Percentiles rank a stretch among this genome's conserved stretches.
Evolutionary conservation across 495 filamentous ascomycete species (phyloP).

Genomic region (Aspergillus nanangensis): DNA sequence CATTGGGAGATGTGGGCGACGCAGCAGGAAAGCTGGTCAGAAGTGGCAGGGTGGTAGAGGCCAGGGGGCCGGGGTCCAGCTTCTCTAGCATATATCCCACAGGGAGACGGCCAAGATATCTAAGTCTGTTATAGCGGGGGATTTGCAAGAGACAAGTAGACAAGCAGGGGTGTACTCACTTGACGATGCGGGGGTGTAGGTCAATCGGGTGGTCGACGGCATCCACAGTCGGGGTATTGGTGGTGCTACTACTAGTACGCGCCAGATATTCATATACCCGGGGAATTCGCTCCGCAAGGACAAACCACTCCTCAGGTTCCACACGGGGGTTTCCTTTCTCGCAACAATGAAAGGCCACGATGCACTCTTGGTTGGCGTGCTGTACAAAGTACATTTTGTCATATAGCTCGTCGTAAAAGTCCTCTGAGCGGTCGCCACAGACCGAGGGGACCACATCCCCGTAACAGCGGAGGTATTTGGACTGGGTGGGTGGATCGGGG

Average conservation of each 20-base stretch:
- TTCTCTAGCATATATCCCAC: constrained; percentile 4
- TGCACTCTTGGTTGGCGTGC: constrained; percentile 1
- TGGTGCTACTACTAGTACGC: no score
- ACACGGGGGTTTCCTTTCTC: background rate
- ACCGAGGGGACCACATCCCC: constrained; percentile 1
- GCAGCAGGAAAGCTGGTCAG: background rate
- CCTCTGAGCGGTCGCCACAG: background rate
- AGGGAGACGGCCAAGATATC: constrained; percentile 1
- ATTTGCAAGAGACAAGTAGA: background rate
- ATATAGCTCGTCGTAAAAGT: constrained; percentile 1
- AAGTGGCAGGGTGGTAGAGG: background rate
- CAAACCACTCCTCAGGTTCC: constrained; percentile 3
- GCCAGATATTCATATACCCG: constrained; percentile 2
- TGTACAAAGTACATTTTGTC: constrained; percentile 2
- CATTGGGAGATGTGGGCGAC: background rate
- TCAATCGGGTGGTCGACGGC: background rate
- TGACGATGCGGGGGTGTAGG: background rate
- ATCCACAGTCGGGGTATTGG: background rate
- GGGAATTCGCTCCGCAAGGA: background rate
- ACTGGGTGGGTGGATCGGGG: constrained; percentile 1
- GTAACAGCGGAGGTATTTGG: background rate
- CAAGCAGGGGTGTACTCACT: background rate
- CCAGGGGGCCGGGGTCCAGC: constrained; percentile 2
- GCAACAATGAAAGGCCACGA: constrained; percentile 1
- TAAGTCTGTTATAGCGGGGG: background rate